Evolutionary conservation across 345 rosid species (phyloP).

Genomic region (Luvunga scandens): DNA sequence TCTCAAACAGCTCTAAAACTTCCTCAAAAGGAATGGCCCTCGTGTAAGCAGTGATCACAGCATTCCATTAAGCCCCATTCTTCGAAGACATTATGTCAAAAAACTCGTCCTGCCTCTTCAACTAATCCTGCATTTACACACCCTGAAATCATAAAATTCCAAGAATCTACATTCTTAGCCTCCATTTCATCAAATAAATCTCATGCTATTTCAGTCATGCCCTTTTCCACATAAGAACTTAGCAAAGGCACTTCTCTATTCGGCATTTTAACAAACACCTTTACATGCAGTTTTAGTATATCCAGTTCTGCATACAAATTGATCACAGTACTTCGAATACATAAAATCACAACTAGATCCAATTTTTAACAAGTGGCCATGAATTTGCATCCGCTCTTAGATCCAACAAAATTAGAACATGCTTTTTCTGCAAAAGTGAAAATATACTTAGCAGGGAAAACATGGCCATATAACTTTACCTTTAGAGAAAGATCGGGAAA

Average conservation of each 20-base stretch:
- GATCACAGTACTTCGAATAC: slow-evolving; percentile 39
- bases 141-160: slow-evolving; percentile 54
- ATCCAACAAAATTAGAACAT: slow-evolving; percentile 39
- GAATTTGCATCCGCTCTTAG: slow-evolving; percentile 43
- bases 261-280: slow-evolving; percentile 44
- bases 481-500: slow-evolving; percentile 27
- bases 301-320: slow-evolving; percentile 37
- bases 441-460: slow-evolving; percentile 41
- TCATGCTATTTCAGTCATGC: slow-evolving; percentile 32
- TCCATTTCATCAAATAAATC: slow-evolving; percentile 44
- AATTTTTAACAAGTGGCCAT: slow-evolving; percentile 30
- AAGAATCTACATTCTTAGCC: slow-evolving; percentile 42
- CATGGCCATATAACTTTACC: slow-evolving; percentile 23
- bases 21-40: slow-evolving; percentile 27
- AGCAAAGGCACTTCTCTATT: slow-evolving; percentile 38
- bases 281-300: slow-evolving; percentile 26
- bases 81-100: slow-evolving; percentile 39
- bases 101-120: slow-evolving; percentile 31
- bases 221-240: slow-evolving; percentile 39
- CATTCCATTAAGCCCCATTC: slow-evolving; percentile 50
- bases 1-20: slow-evolving; percentile 36
- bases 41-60: slow-evolving; percentile 36
- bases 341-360: slow-evolving; percentile 33
- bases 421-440: slow-evolving; percentile 48
- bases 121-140: slow-evolving; percentile 33